A percentile compares a stretch with the other conserved stretches of the same genome.
Evolutionary conservation across 2,329 filamentous ascomycete species (phyloP).

Genomic region (Sporothrix pallida): DNA sequence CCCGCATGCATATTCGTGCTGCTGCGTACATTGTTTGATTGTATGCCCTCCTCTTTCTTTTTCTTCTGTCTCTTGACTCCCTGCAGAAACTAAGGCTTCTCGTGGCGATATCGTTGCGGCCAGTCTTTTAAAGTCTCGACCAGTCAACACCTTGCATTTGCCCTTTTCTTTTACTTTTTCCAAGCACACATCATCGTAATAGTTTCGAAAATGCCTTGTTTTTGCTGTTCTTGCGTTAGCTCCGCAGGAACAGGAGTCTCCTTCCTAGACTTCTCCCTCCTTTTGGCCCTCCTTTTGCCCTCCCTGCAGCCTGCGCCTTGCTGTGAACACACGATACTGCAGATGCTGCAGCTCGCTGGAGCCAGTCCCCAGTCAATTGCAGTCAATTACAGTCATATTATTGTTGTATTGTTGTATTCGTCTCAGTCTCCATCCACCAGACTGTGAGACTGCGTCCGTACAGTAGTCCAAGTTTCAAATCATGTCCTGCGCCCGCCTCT

Average conservation of each 20-base stretch:
- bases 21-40: conserved; percentile 19
- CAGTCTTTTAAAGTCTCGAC: background rate
- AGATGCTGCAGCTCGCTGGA: conserved; percentile 6
- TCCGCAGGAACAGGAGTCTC: background rate
- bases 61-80: background rate
- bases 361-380: background rate
- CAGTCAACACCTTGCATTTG: background rate
- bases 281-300: background rate
- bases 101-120: background rate
- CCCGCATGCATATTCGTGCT: background rate
- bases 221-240: background rate
- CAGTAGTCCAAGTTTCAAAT: background rate
- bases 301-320: conserved; percentile 15
- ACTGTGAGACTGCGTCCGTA: background rate
- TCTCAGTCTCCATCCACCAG: background rate
- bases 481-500: background rate
- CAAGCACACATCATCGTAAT: too few relatives aligned
- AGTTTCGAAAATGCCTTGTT: background rate
- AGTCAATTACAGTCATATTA: background rate
- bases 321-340: background rate
- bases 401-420: too few relatives aligned
- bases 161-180: too few relatives aligned
- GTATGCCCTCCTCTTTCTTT: background rate
- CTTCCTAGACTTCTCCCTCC: background rate
- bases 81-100: conserved; percentile 4